Conservation (phyloP, 1,284 basidiomycete species). For the Volvariella volvacea region DNA sequence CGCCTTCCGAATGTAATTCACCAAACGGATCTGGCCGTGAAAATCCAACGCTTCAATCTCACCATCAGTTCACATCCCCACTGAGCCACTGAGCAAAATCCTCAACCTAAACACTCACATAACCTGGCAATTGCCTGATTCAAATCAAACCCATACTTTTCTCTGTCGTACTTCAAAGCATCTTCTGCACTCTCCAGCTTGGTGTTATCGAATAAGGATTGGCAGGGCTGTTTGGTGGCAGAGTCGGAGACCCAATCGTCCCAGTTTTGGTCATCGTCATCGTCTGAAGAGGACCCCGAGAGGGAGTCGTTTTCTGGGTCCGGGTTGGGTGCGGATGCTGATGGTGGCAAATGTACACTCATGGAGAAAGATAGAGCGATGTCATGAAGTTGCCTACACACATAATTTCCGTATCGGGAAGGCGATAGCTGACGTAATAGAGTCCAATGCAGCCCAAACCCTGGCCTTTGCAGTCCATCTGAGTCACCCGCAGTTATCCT, state of each 20-base stretch:
- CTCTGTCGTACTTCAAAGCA: conserved; percentile 62
- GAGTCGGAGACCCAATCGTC: conserved; percentile 79
- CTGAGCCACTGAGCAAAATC: conserved; percentile 5
- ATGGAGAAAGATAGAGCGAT: conserved; percentile 16
- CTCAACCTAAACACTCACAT: conserved; percentile 31
- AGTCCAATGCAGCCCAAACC: neutral
- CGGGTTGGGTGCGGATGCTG: conserved; percentile 14
- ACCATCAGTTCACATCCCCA: conserved; percentile 4
- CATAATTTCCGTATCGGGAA: neutral
- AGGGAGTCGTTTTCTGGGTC: conserved; percentile 12
- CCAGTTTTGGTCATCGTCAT: conserved; percentile 65
- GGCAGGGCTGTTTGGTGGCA: conserved; percentile 45
- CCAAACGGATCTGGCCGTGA: conserved; percentile 68
- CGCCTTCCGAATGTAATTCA: conserved; percentile 80
- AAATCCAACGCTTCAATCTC: conserved; percentile 43
- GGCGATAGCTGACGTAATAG: conserved; percentile 2
- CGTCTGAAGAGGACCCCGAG: conserved; percentile 23
- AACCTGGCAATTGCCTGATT: conserved; percentile 39
- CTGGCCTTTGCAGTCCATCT: too few relatives aligned
- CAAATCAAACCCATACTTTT: conserved; percentile 60
- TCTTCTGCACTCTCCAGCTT: conserved; percentile 53
- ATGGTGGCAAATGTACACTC: conserved; percentile 30
- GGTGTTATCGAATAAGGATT: conserved; percentile 78
- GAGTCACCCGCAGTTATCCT: too few relatives aligned
- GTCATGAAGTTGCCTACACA: neutral